phyloP scores from a whole-genome alignment of 495 filamentous ascomycete species.

The Chlorociboria aeruginascens region DNA sequence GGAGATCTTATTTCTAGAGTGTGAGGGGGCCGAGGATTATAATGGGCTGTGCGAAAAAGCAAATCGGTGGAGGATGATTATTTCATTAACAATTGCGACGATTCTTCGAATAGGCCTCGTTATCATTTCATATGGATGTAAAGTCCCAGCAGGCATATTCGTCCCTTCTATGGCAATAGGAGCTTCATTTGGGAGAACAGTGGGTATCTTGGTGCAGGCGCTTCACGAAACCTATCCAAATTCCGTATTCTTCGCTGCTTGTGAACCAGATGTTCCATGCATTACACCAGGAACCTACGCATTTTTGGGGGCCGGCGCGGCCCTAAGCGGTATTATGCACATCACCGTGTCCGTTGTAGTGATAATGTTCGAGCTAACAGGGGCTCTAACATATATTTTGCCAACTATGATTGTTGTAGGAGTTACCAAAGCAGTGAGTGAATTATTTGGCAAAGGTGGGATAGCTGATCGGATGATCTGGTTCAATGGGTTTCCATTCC shows the following conservation, averaged over 20 bases:
- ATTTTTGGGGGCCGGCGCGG: constrained; percentile 86
- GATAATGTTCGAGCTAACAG: constrained; percentile 97
- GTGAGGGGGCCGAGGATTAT: constrained; percentile 86
- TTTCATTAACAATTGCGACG: constrained; percentile 72
- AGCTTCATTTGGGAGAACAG: constrained; percentile 81
- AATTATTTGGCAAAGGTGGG: constrained; percentile 86
- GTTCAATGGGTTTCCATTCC: constrained; percentile 96
- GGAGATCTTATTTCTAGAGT: constrained; percentile 94
- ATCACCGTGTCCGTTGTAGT: constrained; percentile 93
- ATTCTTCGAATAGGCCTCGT: constrained; percentile 72
- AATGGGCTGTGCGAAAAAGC: constrained; percentile 75
- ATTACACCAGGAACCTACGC: constrained; percentile 96
- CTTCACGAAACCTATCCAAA: constrained; percentile 73
- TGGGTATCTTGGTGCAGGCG: constrained; percentile 90
- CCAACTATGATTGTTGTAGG: constrained; percentile 99
- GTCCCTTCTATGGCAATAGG: constrained; percentile 97
- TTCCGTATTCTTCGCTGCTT: constrained; percentile 75
- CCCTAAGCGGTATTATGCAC: constrained; percentile 96
- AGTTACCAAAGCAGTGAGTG: constrained; percentile 87
- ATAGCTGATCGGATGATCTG: constrained; percentile 99
- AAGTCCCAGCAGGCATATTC: constrained; percentile 94
- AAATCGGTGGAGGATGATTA: constrained; percentile 66
- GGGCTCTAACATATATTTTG: constrained; percentile 88
- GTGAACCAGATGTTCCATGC: constrained; percentile 84
- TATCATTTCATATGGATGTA: constrained; percentile 96